Evolutionary conservation across 1,284 basidiomycete genomes (phyloP).

Genomic region (Boletus albobrunnescens): DNA sequence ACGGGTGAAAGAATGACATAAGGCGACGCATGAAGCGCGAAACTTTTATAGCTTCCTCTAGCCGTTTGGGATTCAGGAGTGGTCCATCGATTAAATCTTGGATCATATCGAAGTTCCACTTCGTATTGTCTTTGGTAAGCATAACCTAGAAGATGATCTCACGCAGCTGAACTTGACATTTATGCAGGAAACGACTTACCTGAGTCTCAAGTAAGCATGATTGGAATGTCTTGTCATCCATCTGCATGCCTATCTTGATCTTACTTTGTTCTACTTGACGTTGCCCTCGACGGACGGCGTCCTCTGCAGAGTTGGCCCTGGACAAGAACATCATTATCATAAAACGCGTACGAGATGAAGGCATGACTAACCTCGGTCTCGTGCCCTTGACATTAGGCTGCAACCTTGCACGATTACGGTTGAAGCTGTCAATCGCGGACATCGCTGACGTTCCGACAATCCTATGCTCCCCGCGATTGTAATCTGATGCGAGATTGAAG

Average conservation of each 20-base stretch:
- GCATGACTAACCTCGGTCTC: conserved; percentile 51
- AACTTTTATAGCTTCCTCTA: conserved; percentile 93
- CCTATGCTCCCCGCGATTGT: conserved; percentile 65
- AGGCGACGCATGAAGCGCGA: conserved; percentile 85
- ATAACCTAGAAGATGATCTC: conserved; percentile 57
- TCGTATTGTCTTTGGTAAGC: conserved; percentile 82
- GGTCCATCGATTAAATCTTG: conserved; percentile 92
- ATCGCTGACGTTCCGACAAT: conserved; percentile 84
- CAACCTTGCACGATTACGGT: conserved; percentile 73
- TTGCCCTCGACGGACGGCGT: conserved; percentile 83
- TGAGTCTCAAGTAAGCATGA: conserved; percentile 80
- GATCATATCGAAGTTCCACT: conserved; percentile 90
- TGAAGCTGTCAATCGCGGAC: conserved; percentile 87
- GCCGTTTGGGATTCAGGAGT: conserved; percentile 83
- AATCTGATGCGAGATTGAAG: conserved; percentile 81
- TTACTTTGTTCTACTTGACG: conserved; percentile 88
- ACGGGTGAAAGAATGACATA: conserved; percentile 92
- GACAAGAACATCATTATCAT: neutral
- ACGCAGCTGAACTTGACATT: conserved; percentile 1
- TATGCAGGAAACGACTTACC: conserved; percentile 38
- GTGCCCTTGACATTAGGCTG: conserved; percentile 53
- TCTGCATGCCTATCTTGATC: conserved; percentile 84
- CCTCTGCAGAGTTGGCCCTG: conserved; percentile 85
- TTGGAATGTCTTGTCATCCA: conserved; percentile 91
- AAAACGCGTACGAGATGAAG: neutral